These are phyloP conservation scores for Pseudocercospora vitis DNA, from an alignment of 2,329 filamentous ascomycete species.

Conservation along the genomic window DNA sequence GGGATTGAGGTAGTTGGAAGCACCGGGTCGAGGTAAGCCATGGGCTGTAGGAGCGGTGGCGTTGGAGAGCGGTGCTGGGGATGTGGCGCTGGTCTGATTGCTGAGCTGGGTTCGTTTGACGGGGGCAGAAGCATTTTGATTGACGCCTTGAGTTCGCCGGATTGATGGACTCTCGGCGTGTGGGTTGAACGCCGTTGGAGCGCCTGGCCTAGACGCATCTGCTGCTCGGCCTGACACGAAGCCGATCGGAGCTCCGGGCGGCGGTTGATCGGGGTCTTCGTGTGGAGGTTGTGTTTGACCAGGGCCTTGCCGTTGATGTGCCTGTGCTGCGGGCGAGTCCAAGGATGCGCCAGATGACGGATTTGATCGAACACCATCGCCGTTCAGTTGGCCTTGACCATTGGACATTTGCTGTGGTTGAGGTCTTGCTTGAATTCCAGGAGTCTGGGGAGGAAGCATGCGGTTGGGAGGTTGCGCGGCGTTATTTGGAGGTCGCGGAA, in stretches of 20 bases:
- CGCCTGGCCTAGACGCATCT: slow-evolving; percentile 36
- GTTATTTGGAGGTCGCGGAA: slow-evolving; percentile 26
- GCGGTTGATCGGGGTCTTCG: slow-evolving; percentile 27
- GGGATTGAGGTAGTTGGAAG: slow-evolving; percentile 51
- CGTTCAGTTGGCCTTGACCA: slow-evolving; percentile 15
- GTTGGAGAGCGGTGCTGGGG: slow-evolving; percentile 10
- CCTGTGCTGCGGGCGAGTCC: slow-evolving; percentile 33
- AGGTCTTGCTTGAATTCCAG: slow-evolving; percentile 32
- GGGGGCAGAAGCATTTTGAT: slow-evolving; percentile 75
- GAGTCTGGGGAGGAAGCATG: slow-evolving; percentile 33
- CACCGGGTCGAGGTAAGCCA: slow-evolving; percentile 23
- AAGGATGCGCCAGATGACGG: slow-evolving; percentile 33
- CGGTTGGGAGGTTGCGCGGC: slow-evolving; percentile 26
- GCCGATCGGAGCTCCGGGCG: slow-evolving; percentile 41
- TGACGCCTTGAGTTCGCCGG: slow-evolving; percentile 82
- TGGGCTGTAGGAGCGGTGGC: slow-evolving; percentile 13
- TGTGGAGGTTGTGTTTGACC: slow-evolving; percentile 11
- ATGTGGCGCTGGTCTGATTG: slow-evolving; percentile 9
- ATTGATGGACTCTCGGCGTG: slow-evolving; percentile 68
- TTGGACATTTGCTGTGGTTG: slow-evolving; percentile 20
- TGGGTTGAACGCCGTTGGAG: slow-evolving; percentile 47
- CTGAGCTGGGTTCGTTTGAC: slow-evolving; percentile 49
- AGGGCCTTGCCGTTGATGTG: slow-evolving; percentile 24
- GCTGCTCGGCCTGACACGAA: slow-evolving; percentile 48
- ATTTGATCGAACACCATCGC: slow-evolving; percentile 33